These are phyloP conservation scores for Vigna trinervia DNA, from an alignment of 306 rosid species.

Conservation along the genomic window DNA sequence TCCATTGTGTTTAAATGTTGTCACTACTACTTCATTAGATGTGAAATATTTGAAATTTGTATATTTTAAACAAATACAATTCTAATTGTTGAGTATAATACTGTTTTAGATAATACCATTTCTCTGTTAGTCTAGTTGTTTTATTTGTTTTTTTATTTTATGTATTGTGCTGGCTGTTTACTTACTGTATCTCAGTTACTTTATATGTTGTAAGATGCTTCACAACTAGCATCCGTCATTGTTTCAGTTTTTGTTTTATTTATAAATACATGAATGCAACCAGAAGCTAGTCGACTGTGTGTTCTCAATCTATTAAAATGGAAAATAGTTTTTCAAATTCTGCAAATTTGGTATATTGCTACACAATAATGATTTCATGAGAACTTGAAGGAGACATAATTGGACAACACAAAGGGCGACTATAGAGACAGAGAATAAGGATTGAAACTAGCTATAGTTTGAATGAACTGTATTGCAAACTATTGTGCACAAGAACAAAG, in stretches of 20 bases:
- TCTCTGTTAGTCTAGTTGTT: background rate
- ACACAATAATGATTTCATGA: background rate
- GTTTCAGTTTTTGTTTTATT: background rate
- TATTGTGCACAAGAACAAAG: constrained; percentile 8
- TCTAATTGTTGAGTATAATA: constrained; percentile 4
- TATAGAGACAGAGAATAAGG: constrained; percentile 25
- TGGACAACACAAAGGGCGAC: background rate
- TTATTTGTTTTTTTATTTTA: background rate
- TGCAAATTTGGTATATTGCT: background rate
- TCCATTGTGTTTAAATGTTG: constrained; percentile 26
- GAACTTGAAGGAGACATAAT: constrained; percentile 36
- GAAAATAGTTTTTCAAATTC: background rate
- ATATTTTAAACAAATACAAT: constrained; percentile 26
- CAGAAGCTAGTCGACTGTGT: background rate
- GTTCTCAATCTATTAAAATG: background rate
- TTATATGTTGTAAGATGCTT: background rate
- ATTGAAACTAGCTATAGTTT: constrained; percentile 24
- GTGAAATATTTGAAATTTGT: constrained; percentile 20
- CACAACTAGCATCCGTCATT: background rate
- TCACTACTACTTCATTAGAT: constrained; percentile 26
- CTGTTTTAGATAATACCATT: background rate
- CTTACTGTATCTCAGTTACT: background rate
- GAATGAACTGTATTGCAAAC: constrained; percentile 18
- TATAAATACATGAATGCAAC: background rate
- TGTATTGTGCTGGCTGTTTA: background rate